Percentiles rank a stretch among this genome's conserved stretches.
phyloP scores from a whole-genome alignment of 163 green algal species.

The Prototheca stagnorum region DNA sequence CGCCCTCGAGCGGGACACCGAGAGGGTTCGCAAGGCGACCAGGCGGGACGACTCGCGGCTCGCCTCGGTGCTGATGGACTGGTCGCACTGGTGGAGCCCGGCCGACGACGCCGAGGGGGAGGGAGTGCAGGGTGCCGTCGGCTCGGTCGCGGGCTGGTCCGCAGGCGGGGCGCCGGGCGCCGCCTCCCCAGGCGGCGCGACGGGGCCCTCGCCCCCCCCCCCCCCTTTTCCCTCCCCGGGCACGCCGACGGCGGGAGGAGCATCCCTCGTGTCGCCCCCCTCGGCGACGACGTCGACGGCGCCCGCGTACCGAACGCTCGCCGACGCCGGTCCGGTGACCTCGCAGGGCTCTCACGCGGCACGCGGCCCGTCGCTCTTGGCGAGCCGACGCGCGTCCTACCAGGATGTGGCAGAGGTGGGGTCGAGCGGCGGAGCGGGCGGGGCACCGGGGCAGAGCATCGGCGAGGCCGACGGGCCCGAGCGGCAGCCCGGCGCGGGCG shows the following conservation, averaged over 20 bases:
- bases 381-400: too few relatives aligned
- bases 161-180: background rate
- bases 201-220: background rate
- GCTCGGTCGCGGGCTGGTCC: background rate
- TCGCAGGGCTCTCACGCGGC: too few relatives aligned
- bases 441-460: too few relatives aligned
- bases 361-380: too few relatives aligned
- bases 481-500: too few relatives aligned
- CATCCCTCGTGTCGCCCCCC: background rate
- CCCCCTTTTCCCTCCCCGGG: background rate
- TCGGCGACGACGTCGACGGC: too few relatives aligned
- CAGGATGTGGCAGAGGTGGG: too few relatives aligned
- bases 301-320: too few relatives aligned
- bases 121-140: slow-evolving; percentile 1
- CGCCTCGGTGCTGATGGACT: slow-evolving; percentile 19
- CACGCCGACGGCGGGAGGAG: background rate
- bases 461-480: too few relatives aligned
- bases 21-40: slow-evolving; percentile 11
- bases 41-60: slow-evolving; percentile 11
- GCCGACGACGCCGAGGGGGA: slow-evolving; percentile 26
- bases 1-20: slow-evolving; percentile 10
- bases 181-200: background rate
- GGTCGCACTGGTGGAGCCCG: slow-evolving; percentile 13
- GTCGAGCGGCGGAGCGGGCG: too few relatives aligned
- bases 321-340: too few relatives aligned